Percentiles rank a stretch among this genome's conserved stretches.
phyloP scores from a whole-genome alignment of 2,329 filamentous ascomycete species.

The Fusarium algeriense region DNA sequence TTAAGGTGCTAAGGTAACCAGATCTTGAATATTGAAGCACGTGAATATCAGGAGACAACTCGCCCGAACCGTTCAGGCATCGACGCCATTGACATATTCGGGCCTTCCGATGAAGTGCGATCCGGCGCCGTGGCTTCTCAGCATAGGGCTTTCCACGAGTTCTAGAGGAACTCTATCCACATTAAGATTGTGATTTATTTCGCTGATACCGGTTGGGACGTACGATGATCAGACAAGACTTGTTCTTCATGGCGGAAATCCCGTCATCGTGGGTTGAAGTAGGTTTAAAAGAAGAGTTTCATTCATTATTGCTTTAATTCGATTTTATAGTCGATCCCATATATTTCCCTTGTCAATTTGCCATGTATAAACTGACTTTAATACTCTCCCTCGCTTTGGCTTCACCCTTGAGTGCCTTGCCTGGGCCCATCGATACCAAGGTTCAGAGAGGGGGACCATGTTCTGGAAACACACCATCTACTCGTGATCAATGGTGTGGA shows the following conservation, averaged over 20 bases:
- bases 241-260: slow-evolving; percentile 8
- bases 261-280: background rate
- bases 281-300: slow-evolving; percentile 9
- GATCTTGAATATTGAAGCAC: background rate
- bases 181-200: background rate
- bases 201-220: slow-evolving; percentile 21
- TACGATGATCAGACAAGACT: slow-evolving; percentile 2
- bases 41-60: background rate
- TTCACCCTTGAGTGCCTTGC: slow-evolving; percentile 9
- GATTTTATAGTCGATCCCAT: background rate
- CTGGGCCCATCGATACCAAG: slow-evolving; percentile 7
- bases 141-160: slow-evolving; percentile 6
- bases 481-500: slow-evolving; percentile 59
- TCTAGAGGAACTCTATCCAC: background rate
- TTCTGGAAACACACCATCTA: slow-evolving; percentile 49
- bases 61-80: background rate
- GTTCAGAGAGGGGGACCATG: slow-evolving; percentile 23
- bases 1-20: too few species aligned
- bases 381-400: slow-evolving; percentile 8
- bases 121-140: slow-evolving; percentile 13
- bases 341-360: background rate
- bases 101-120: slow-evolving; percentile 22
- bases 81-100: slow-evolving; percentile 22
- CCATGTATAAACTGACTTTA: slow-evolving; percentile 19
- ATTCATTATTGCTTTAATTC: background rate